Base-by-base conservation (phyloP, 768 basidiomycete genomes). In the Mycena vitilis region DNA sequence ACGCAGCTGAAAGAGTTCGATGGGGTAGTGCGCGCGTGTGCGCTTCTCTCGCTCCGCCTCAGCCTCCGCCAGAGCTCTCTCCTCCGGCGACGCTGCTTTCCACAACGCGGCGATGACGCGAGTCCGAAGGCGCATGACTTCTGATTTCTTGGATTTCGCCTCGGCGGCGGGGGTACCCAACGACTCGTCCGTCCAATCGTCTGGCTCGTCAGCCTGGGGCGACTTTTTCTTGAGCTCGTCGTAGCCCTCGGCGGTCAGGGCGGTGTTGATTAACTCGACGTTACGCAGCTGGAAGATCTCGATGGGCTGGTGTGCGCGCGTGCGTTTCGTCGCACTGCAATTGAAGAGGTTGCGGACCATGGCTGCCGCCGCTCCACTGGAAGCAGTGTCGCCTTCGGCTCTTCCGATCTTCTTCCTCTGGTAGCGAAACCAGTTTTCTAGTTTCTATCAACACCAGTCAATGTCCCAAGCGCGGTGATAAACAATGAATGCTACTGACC, bases 231-330 rank as follows among this genome's bases (percentile, higher is more conserved):
- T 30, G 0, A 66, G 22, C 23, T 6, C 4, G 47, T 61, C 22
- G 65, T 66, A 66, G 0, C 60, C 58, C 11, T n/a, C 60, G 10
- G 0, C 25, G 1, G 9, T 18, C 22, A 66, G 16, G 18, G 12
- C 7, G 0, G 7, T 20, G 1, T 9, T 12, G 9, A 66, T 54
- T 0, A 25, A 2, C 34, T 40, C 36, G 10, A 12, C 25, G 45
- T 66, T 56, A 0, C 37, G 59, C 8, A 22, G 54, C 54, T 66
- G 65, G 53, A 60, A 66, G 2, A 66, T 20, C 9, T 66, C 60
- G 38, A 66, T 56, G 0, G 60, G 22, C 38, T 66, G 59, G 54
- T 56, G 59, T 0, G 38, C 65, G n/a, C 65, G 65, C 3, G 7
- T 45, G 0, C 37, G 42, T 2, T 60, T 66, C 15, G 65, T 10